Evolutionary conservation across 768 basidiomycete genomes (phyloP), one percentile per base, ranked within the genome.

Genomic region (Leccinum rimulosum): DNA sequence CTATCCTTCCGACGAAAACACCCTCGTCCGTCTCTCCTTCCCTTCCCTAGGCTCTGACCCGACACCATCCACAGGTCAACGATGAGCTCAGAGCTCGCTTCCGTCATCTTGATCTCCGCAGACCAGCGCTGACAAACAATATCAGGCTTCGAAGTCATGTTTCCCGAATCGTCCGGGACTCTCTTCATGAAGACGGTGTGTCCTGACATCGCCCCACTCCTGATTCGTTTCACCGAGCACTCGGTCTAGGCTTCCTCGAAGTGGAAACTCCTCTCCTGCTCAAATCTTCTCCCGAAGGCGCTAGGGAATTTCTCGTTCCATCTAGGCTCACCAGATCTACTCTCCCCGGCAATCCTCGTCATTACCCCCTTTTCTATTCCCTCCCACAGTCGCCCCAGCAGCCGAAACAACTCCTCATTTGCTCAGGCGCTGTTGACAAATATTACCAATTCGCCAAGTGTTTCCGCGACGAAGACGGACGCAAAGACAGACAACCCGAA

Each of bases 371-470:
- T 38, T 97, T 96, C 70, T 97, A 94, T 72, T 92, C 95, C 0
- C 81, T 97, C 52, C 86, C 92, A 11, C 95, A 97, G 74, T 97
- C 95, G 0, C 95, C 95, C 3, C 95, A 98, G 71, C 95, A 96
- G 73, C 93, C 94, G 3, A 98, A 97, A 72, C 95, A 97, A 70
- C 79, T 97, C 5, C 80, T 98, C 57, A 90, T 97, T 25, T 88
- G 88, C 61, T 96, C 95, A 9, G 95, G 95, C 17, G 86, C 82
- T 3, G 80, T 95, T n/a, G 89, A 93, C 68, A 85, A 82, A 64
- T 98, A 98, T 74, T 98, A 85, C 75, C 95, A 98, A 72, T 80
- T 98, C 55, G 95, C 95, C 14, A 85, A 85, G 64, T 98, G 95
- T 75, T 98, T 98, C 80, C 84, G 95, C 49, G 95, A 98, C 73